Base-by-base conservation (phyloP, 225 moss, liverwort and hornwort genomes). In the Physcomitrium patens region DNA sequence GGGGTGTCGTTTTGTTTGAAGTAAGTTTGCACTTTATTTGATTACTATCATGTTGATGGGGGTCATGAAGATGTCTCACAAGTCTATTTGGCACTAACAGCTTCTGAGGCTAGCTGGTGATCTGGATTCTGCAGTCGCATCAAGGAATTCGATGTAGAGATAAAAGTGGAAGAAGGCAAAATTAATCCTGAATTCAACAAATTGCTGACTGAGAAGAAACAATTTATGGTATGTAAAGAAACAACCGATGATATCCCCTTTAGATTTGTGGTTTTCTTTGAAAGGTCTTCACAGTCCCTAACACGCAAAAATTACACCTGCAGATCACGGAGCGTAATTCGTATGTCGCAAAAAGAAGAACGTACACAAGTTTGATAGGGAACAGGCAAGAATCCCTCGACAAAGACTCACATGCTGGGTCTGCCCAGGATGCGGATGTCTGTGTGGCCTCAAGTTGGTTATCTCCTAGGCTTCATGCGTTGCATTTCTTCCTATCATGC, bases 281-380 rank as follows among this genome's bases (percentile, higher is more conserved):
- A 45, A 12, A 12, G 15, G 0, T n/a, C 60, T 60, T 17, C 19
- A 3, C 19, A 12, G 22, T 31, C 10, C 22, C 48, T 76, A 11
- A 68, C 3, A 17, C 16, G 31, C 7, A 45, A 16, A 63, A 3
- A 3, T 65, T 59, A 9, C 23, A 31, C 45, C 46, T 80, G 61
- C 89, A 89, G 86, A 91, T 85, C 73, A 90, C 83, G 81, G 91
- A 91, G 79, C 85, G 91, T 49, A 91, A 91, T 73, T 91, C 91
- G 10, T 91, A 83, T 64, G 91, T 91, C 61, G 91, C 88, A 56
- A 75, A 88, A 9, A 84, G 91, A 61, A 88, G 88, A 66, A 88
- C 88, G 78, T 91, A 91, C 60, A 91, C 88, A 24, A 91, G 88
- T 67, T 85, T 87, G 6, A 75, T 88, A 50, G 87, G 87, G 46